Evolutionary conservation across 1,284 basidiomycete species (phyloP).

Genomic region (Paramarasmius palmivorus): DNA sequence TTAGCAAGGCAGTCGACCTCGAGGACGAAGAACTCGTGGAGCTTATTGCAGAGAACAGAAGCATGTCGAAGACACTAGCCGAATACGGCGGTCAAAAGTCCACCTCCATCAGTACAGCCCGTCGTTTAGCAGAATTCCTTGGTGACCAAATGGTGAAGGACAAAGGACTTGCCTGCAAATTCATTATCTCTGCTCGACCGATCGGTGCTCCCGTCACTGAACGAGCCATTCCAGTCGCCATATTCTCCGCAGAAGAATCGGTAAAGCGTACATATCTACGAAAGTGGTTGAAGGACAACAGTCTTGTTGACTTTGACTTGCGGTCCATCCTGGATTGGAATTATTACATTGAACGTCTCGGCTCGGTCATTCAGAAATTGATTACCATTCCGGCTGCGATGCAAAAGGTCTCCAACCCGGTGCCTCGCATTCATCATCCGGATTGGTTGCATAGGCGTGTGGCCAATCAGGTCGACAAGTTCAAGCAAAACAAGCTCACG

Average conservation of each 20-base stretch:
- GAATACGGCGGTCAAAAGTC: slow-evolving; percentile 98
- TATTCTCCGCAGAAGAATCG: slow-evolving; percentile 93
- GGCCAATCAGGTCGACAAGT: slow-evolving; percentile 89
- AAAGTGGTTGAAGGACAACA: slow-evolving; percentile 96
- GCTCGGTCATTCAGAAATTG: slow-evolving; percentile 97
- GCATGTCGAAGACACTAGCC: slow-evolving; percentile 96
- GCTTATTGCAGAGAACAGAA: slow-evolving; percentile 97
- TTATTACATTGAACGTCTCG: slow-evolving; percentile 97
- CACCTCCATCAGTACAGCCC: slow-evolving; percentile 96
- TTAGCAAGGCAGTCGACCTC: slow-evolving; percentile 82
- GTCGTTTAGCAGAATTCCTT: slow-evolving; percentile 94
- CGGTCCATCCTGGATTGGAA: slow-evolving; percentile 97
- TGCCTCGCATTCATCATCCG: slow-evolving; percentile 93
- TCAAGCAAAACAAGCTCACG: slow-evolving; percentile 96
- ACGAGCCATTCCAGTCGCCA: slow-evolving; percentile 96
- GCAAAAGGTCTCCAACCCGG: slow-evolving; percentile 96
- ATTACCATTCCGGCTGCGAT: slow-evolving; percentile 99
- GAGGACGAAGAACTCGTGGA: slow-evolving; percentile 94
- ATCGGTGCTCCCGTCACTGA: slow-evolving; percentile 96
- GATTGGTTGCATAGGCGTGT: slow-evolving; percentile 97
- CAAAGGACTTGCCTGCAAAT: slow-evolving; percentile 98
- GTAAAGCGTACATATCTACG: slow-evolving; percentile 91
- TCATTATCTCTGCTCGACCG: slow-evolving; percentile 97
- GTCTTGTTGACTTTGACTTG: slow-evolving; percentile 87
- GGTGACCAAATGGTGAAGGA: slow-evolving; percentile 99